Base-by-base conservation (phyloP, 1,284 basidiomycete species). In the Neonothopanus nambi region DNA sequence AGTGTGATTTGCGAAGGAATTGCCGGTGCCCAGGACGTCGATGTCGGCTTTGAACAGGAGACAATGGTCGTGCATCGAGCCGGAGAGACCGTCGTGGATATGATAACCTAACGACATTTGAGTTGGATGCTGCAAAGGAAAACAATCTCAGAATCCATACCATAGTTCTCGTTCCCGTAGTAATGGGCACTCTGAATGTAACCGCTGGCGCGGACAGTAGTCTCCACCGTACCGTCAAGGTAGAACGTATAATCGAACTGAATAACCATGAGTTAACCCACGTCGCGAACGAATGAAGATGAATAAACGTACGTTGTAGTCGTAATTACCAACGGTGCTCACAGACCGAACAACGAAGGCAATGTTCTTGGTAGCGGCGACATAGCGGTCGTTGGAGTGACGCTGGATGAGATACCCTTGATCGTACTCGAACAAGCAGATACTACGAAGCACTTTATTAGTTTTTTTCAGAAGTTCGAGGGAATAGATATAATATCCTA, bases 351-450 rank as follows among this genome's bases (percentile, higher is more conserved):
- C 33, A 9, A 58, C 59, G 24, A 61, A 60, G 2, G 58, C 57
- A 12, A 60, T 57, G 13, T 61, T 61, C 37, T 57, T 61, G 11
- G 60, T 61, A 15, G 58, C 48, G 11, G 60, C 52, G 12, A 61
- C 55, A 26, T 60, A 61, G 3, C 43, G 41, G 21, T 51, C 55
- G 33, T 38, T 55, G 48, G 60, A 55, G 51, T 61, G 60, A 40
- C 60, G 56, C 40, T 59, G 58, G 48, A 61, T 59, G 7, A 61
- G 55, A 42, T 60, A 61, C 3, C 58, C 60, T 2, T 59, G 57
- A 23, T 61, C 60, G 41, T 57, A 59, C 52, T 61, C 60, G 35
- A 61, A 61, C 4, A 61, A 49, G 36, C 60, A 61, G 24, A 61
- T 61, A 20, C 58, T 61, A 13, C n/a, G n/a, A 1, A 20, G 17